Evolutionary conservation across 169 alveolate species (phyloP), one percentile per base, ranked within the genome.

Genomic region (Eimeria brunetti): DNA sequence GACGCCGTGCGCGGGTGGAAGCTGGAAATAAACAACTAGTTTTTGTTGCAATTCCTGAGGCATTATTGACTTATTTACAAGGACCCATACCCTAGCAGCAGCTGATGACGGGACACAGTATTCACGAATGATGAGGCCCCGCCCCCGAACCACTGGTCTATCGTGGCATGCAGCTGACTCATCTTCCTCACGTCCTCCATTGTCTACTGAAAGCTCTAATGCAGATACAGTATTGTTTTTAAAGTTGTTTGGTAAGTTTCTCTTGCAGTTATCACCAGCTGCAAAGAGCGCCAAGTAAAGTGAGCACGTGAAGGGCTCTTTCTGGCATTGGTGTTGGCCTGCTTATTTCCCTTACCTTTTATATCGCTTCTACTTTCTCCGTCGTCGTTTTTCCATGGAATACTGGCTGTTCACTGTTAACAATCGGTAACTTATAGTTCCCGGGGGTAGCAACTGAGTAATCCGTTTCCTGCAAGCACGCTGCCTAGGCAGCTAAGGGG

Each of bases 141-240:
- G 44, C 86, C 62, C 49, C 56, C 24, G 86, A 76, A 76, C 86
- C 86, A 76, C 86, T 76, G 86, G 86, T 76, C 86, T 64, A 76
- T 20, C 44, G 86, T 41, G 64, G 86, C 86, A 44, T 49, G 38
- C 86, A 24, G 84, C 36, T 44, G 27, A 22, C 20, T n/a, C 86
- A 14, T 22, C n/a, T 12, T 30, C 22, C 80, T 30, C 12, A 7
- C 5, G 9, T 33, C n/a, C 27, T 69, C 36, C n/a, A 33, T 18
- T 16, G n/a, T 33, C 51, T 36, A 7, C 9, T 30, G n/a, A 36
- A 14, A 14, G 1, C 80, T 8, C 0, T 0, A 7, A 33, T 7
- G 27, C 76, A n/a, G 44, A 1, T 20, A 67, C 27, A 67, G 2
- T 14, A 30, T 0, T 8, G 5, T 33, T 2, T 14, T 14, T 9